A percentile compares a stretch with the other conserved stretches of the same genome.
Evolutionary conservation across 2,329 filamentous ascomycete species (phyloP).

Genomic region (Macrophomina pseudophaseolina): DNA sequence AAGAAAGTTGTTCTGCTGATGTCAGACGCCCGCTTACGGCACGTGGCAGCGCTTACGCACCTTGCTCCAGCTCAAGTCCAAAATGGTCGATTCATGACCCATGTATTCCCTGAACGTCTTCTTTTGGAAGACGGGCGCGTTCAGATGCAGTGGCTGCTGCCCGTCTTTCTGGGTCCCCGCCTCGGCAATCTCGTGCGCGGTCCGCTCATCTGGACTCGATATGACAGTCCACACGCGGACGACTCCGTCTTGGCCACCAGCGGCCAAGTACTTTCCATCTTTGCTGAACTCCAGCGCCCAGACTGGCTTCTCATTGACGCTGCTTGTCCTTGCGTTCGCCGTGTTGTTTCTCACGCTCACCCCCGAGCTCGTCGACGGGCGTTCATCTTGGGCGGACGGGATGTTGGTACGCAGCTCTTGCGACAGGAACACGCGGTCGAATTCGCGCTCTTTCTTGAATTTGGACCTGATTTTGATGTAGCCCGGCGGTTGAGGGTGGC

Average conservation of each 20-base stretch:
- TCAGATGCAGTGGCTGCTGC: conserved; percentile 66
- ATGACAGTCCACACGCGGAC: conserved; percentile 91
- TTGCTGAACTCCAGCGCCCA: conserved; percentile 94
- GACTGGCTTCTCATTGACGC: conserved; percentile 65
- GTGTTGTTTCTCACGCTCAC: not conserved
- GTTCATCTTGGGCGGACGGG: conserved; percentile 36
- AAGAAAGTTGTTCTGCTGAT: conserved; percentile 80
- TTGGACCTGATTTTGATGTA: conserved; percentile 86
- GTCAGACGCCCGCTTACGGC: not conserved
- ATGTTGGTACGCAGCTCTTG: conserved; percentile 79
- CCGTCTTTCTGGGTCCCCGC: conserved; percentile 55
- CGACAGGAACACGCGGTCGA: conserved; percentile 86
- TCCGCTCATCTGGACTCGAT: conserved; percentile 78
- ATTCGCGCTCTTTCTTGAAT: conserved; percentile 80
- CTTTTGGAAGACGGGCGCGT: conserved; percentile 85
- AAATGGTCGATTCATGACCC: conserved; percentile 82
- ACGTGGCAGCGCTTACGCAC: conserved; percentile 41
- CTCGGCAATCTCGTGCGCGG: conserved; percentile 73
- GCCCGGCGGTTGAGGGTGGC: conserved; percentile 84
- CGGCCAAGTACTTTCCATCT: conserved; percentile 88
- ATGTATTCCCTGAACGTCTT: conserved; percentile 79
- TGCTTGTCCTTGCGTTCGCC: conserved; percentile 1
- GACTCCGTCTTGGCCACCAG: conserved; percentile 86
- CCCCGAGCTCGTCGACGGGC: conserved; percentile 31
- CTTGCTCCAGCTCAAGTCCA: conserved; percentile 97